Conservation (phyloP, 345 rosid genomes). For the Eucalyptus fibrosa region DNA sequence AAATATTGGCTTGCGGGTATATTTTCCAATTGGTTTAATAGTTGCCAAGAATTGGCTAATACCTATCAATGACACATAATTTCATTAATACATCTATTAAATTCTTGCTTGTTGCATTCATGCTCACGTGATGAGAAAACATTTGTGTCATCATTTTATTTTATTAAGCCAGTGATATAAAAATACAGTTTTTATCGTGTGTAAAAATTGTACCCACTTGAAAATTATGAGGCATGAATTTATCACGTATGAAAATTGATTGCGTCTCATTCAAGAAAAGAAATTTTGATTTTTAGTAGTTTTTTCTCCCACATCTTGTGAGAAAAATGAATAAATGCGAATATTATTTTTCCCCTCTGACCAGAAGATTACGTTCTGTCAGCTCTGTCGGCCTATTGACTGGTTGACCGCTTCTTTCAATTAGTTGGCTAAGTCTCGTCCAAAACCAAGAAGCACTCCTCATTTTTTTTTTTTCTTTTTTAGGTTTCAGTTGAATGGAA, state of each 20-base stretch:
- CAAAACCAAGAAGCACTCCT: not conserved
- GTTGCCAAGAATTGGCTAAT: not conserved
- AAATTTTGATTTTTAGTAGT: not conserved
- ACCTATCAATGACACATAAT: not conserved
- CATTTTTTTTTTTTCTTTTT: not conserved
- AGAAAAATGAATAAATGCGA: not conserved
- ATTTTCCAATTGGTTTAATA: not conserved
- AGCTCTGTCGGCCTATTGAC: not conserved
- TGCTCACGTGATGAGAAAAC: not conserved
- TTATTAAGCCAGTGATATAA: not conserved
- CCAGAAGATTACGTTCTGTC: not conserved
- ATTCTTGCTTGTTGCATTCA: not conserved
- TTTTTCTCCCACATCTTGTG: not conserved
- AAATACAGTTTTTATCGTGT: no score
- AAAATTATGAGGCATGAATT: not conserved
- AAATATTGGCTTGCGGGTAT: not conserved
- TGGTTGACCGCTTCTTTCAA: not conserved
- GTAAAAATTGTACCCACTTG: not conserved
- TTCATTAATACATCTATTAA: not conserved
- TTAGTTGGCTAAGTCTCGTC: not conserved
- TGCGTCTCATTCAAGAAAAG: not conserved
- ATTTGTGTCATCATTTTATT: not conserved
- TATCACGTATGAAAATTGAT: not conserved
- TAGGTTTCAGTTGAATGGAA: not conserved
- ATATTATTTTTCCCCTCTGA: not conserved